These are phyloP conservation scores for Dovyalis caffra DNA, from an alignment of 345 rosid genomes.

Conservation along the genomic window DNA sequence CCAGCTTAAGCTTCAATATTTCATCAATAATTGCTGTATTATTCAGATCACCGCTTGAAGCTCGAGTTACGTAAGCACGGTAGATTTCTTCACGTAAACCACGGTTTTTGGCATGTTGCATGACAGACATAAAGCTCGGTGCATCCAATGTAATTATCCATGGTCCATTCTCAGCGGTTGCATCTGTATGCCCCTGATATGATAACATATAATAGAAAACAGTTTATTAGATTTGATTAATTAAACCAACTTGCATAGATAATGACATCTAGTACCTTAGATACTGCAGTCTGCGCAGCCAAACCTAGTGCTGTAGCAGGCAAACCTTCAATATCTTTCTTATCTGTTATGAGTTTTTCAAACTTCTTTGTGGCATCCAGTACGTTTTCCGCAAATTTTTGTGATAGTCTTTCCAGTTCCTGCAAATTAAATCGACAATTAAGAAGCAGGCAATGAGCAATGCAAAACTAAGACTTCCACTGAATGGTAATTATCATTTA, in stretches of 20 bases:
- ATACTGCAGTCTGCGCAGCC: slow-evolving; percentile 85
- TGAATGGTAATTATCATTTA: background rate
- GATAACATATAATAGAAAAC: background rate
- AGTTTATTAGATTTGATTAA: background rate
- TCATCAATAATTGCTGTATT: slow-evolving; percentile 70
- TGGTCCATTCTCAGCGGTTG: slow-evolving; percentile 82
- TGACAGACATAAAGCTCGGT: slow-evolving; percentile 76
- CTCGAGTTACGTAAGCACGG: slow-evolving; percentile 64
- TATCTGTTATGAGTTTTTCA: slow-evolving; percentile 77
- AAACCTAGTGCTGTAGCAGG: slow-evolving; percentile 86
- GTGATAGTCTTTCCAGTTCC: slow-evolving; percentile 79
- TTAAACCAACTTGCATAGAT: background rate
- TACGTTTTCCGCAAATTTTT: slow-evolving; percentile 81
- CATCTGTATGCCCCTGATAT: slow-evolving; percentile 73
- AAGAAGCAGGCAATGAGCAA: slow-evolving; percentile 3
- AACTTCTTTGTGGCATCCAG: slow-evolving; percentile 89
- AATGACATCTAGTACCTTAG: slow-evolving; percentile 53
- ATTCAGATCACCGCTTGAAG: slow-evolving; percentile 78
- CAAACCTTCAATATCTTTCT: slow-evolving; percentile 85
- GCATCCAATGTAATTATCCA: slow-evolving; percentile 83
- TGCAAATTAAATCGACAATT: slow-evolving; percentile 24
- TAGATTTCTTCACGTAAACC: slow-evolving; percentile 82
- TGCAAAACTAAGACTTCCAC: background rate
- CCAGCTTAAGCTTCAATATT: slow-evolving; percentile 69
- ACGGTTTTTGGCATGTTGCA: slow-evolving; percentile 84